These are phyloP conservation scores for Allium cepa DNA, from an alignment of 106 monocot genomes.

Conservation along the genomic window DNA sequence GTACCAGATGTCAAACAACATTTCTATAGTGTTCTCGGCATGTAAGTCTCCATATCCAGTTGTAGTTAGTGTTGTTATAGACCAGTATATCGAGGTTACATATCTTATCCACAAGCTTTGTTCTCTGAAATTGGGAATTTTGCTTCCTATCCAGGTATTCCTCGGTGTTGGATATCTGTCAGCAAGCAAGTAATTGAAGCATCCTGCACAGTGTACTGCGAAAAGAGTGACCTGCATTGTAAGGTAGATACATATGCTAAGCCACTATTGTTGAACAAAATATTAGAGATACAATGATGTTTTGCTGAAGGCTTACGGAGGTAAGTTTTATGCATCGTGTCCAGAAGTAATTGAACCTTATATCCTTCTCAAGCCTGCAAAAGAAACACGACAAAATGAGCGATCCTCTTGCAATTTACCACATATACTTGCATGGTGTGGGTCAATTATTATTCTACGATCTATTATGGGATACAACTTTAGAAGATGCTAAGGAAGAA, in stretches of 20 bases:
- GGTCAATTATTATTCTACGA: too few relatives aligned
- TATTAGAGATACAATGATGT: neutral
- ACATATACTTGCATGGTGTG: too few relatives aligned
- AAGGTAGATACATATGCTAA: neutral
- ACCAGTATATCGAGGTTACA: slow-evolving; percentile 68
- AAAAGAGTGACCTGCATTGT: slow-evolving; percentile 59
- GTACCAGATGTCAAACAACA: slow-evolving; percentile 62
- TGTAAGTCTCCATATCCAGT: slow-evolving; percentile 77
- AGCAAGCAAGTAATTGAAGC: slow-evolving; percentile 70
- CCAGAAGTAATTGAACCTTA: slow-evolving; percentile 71
- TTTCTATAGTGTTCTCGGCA: slow-evolving; percentile 66
- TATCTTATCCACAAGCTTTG: slow-evolving; percentile 61
- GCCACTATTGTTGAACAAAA: neutral
- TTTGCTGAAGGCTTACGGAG: slow-evolving; percentile 21
- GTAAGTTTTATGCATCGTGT: slow-evolving; percentile 67
- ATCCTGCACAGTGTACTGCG: slow-evolving; percentile 65
- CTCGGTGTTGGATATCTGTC: slow-evolving; percentile 52
- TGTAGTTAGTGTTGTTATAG: slow-evolving; percentile 72
- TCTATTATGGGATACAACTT: too few relatives aligned
- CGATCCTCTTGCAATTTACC: too few relatives aligned
- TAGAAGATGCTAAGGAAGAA: too few relatives aligned
- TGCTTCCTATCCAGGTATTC: slow-evolving; percentile 64
- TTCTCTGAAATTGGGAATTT: slow-evolving; percentile 44
- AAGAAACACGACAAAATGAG: slow-evolving; percentile 1
- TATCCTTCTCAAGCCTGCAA: slow-evolving; percentile 71